Evolutionary conservation across 768 basidiomycete genomes (phyloP).

Genomic region (Antrodiella citrinella): DNA sequence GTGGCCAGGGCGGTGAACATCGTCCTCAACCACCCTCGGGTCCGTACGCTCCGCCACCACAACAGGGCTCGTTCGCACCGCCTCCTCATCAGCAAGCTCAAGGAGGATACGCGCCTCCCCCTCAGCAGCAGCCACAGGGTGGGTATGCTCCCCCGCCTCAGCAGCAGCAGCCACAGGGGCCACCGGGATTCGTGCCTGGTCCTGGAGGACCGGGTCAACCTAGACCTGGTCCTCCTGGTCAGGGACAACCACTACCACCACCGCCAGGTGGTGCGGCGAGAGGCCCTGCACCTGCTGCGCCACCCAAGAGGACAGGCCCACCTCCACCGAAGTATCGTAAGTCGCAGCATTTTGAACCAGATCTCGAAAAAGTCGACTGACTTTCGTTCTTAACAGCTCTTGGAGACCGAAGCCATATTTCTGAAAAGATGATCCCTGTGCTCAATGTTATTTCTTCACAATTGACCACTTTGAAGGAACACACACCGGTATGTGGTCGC

Average conservation of each 20-base stretch:
- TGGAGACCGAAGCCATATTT: constrained; percentile 91
- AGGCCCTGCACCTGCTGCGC: constrained; percentile 16
- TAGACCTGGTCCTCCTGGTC: constrained; percentile 19
- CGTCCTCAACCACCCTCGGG: constrained; percentile 23
- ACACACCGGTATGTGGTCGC: constrained; percentile 68
- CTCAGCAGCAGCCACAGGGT: not conserved
- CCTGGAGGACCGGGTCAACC: constrained; percentile 9
- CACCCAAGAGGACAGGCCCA: constrained; percentile 30
- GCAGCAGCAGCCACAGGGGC: not conserved
- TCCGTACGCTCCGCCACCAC: constrained; percentile 31
- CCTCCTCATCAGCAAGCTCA: constrained; percentile 13
- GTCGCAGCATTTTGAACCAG: constrained; percentile 21
- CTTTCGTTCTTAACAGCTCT: constrained; percentile 47
- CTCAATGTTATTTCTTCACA: constrained; percentile 59
- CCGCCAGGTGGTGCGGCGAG: not conserved
- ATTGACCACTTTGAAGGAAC: constrained; percentile 61
- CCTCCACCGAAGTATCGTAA: constrained; percentile 52
- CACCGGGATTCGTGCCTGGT: not conserved
- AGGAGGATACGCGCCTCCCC: constrained; percentile 4
- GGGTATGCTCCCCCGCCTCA: not conserved
- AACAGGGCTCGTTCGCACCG: constrained; percentile 5
- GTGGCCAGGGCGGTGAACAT: constrained; percentile 26
- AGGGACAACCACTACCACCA: constrained; percentile 14
- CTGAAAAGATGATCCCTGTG: constrained; percentile 55
- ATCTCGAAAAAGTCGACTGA: constrained; percentile 7